Conservation (phyloP, 805 yeast genomes). For the Ogataea corticis region DNA sequence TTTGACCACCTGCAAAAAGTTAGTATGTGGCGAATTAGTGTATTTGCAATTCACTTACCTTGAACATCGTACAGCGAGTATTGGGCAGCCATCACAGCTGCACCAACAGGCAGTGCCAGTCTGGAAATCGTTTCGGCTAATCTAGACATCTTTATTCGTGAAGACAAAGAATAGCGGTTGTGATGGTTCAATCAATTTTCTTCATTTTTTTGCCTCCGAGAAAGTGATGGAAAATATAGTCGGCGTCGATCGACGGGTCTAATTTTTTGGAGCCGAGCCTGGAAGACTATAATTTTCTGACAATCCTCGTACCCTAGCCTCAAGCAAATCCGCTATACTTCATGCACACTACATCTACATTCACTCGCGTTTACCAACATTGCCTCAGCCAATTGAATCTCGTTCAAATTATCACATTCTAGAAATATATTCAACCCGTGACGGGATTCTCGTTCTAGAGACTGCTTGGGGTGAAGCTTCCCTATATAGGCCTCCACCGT, state of each 20-base stretch:
- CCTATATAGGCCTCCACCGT: too few species aligned
- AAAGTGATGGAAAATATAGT: background rate
- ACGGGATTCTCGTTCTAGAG: too few species aligned
- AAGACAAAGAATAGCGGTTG: background rate
- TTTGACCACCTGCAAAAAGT: conserved; percentile 58
- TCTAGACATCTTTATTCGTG: conserved; percentile 37
- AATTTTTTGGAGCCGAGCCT: background rate
- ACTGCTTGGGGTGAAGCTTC: too few species aligned
- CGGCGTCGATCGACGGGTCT: background rate
- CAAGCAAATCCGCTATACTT: too few species aligned
- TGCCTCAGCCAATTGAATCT: background rate
- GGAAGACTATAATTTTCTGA: too few species aligned
- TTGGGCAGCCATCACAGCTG: conserved; percentile 70
- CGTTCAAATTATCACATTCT: too few species aligned
- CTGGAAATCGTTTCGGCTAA: conserved; percentile 41
- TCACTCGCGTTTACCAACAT: background rate
- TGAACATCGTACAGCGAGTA: conserved; percentile 90
- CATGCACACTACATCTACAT: too few species aligned
- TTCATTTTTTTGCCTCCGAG: background rate
- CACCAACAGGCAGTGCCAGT: conserved; percentile 71
- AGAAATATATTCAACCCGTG: too few species aligned
- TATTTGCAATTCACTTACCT: conserved; percentile 36
- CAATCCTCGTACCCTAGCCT: too few species aligned
- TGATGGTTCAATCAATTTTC: background rate
- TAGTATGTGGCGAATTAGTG: background rate